These are phyloP conservation scores for Venturia oleaginea DNA, from an alignment of 2,329 filamentous ascomycete species.

Conservation along the genomic window DNA sequence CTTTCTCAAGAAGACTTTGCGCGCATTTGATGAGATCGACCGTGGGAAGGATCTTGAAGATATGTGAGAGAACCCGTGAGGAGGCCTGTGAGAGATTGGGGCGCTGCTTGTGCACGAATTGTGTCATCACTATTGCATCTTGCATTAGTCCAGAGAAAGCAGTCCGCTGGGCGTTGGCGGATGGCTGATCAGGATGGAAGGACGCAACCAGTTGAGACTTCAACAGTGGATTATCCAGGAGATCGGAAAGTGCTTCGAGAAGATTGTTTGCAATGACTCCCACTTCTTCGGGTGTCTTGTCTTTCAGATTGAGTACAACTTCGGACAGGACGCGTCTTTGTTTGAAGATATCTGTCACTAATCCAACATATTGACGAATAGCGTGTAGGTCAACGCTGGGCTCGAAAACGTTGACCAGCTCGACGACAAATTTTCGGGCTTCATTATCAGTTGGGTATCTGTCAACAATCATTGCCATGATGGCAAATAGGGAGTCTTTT, in stretches of 20 bases:
- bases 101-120: conserved; percentile 7
- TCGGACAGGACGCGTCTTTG: conserved; percentile 34
- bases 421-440: conserved; percentile 64
- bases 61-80: conserved; percentile 58
- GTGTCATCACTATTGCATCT: conserved; percentile 7
- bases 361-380: conserved; percentile 7
- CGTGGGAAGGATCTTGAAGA: conserved; percentile 79
- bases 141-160: conserved; percentile 10
- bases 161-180: conserved; percentile 2
- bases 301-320: conserved; percentile 14
- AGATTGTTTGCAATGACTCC: conserved; percentile 9
- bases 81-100: not conserved
- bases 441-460: conserved; percentile 71
- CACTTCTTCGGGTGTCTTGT: conserved; percentile 11
- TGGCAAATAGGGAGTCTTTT: conserved; percentile 77
- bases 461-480: conserved; percentile 84
- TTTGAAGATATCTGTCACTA: conserved; percentile 4
- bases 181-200: conserved; percentile 9
- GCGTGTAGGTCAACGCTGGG: conserved; percentile 54
- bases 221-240: conserved; percentile 8
- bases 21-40: conserved; percentile 83
- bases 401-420: conserved; percentile 63
- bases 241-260: conserved; percentile 5
- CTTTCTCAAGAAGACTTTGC: conserved; percentile 67
- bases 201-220: conserved; percentile 3